Base-by-base conservation (phyloP, 2,329 filamentous ascomycete genomes). In the Clonostachys rhizophaga region DNA sequence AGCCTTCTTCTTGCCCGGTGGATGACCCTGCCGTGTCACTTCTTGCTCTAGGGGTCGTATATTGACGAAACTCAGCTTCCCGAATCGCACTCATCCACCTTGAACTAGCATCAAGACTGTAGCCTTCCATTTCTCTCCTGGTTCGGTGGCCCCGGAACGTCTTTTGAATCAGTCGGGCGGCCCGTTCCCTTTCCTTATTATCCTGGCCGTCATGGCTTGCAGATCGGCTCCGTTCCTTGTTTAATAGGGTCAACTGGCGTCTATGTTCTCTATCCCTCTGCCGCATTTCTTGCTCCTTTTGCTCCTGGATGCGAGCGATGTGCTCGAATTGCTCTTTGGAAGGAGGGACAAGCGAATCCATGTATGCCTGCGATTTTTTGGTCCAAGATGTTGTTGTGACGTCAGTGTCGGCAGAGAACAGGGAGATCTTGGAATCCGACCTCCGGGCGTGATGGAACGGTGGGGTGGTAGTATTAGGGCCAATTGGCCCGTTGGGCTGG, bases 131-230 rank as follows among this genome's bases (percentile, higher is more conserved):
- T 62, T 89, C 84, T 43, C 89, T 72, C 40, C 89, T 78, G 43
- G 81, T 76, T 46, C 87, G 78, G 63, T 95, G 89, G 6, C 89
- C 89, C 34, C 90, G 78, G 61, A 91, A 95, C 24, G 84, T 86
- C 54, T 84, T 81, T 70, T 89, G 81, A 42, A 85, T 84, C 24
- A 81, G 57, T 18, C 68, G 70, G 5, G 80, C 81, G 3, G 81
- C 81, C 44, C 70, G 67, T 24, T 65, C 59, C 30, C 24, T 13
- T 30, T 24, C 42, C 18, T 43, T 18, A 11, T 18, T 33, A 3
- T 18, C 24, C 5, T 18, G 10, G 43, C 56, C 54, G 40, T 60
- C 59, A 34, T 57, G 44, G 24, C 24, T 30, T 30, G 24, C 4
- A 3, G 24, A 30, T 5, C 24, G 24, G 24, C 24, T 30, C 24